Base-by-base conservation (phyloP, 164 flowering plant species). In the Vitis vinifera region DNA sequence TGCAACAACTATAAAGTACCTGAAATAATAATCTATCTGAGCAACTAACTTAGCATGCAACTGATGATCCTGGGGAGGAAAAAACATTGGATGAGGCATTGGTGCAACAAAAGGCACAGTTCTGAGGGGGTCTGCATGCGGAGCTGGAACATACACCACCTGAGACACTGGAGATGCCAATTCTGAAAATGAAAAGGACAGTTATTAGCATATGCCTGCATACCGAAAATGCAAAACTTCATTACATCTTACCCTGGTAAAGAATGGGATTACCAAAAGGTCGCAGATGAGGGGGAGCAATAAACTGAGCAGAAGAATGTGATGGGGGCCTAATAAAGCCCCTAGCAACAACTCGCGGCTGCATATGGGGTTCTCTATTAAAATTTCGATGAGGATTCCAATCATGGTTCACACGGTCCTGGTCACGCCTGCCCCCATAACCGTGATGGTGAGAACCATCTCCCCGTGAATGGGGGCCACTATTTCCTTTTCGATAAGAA, bases 1-100 rank as follows among this genome's bases (percentile, higher is more conserved):
- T 2, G 27, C 27, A 23, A 15, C 19, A 55, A 11, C 13, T 19
- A 27, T 13, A 53, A 23, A 16, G 37, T 80, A 93, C 98, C 98
- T 93, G 86, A 93, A 93, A 75, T 94, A 94, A 73, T 87, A 94
- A 48, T 91, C 92, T 65, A 92, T 91, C 77, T 94, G 98, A 19
- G 73, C 80, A 48, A 86, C 63, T 68, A 94, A 67, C 76, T 55
- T 74, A 56, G 79, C 4, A 70, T 72, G 80, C 84, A 92, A 73
- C 49, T 79, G 76, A 72, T 79, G 84, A 74, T 87, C 91, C 12
- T 71, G 76, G 10, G 71, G 52, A 59, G 83, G 87, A 57, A 76
- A 53, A 72, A 51, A 73, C 75, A 88, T 15, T 1, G 81, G 51
- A 31, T 71, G 83, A 52, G 84, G 77, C 9, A 71, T 44, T 15